Evolutionary conservation across 805 yeast genomes (phyloP).

Genomic region (Candida berthetii): DNA sequence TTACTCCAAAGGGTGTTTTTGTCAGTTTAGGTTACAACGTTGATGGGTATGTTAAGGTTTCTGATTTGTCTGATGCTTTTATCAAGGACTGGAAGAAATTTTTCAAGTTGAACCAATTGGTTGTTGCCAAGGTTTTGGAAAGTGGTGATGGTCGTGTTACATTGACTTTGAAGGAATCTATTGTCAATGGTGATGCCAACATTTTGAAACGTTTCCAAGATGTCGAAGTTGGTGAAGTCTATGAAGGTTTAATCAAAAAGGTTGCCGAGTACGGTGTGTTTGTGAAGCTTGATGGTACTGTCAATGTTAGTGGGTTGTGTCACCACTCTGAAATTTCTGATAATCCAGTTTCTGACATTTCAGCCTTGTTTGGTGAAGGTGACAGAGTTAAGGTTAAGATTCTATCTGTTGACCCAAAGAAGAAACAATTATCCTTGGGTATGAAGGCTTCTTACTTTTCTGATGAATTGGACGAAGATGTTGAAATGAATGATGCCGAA

Average conservation of each 20-base stretch:
- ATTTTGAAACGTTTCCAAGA: constrained; percentile 59
- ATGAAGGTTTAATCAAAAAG: constrained; percentile 71
- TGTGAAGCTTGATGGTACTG: constrained; percentile 70
- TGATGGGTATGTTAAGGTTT: constrained; percentile 73
- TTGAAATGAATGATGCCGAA: constrained; percentile 13
- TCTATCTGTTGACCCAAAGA: constrained; percentile 51
- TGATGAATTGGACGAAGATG: constrained; percentile 26
- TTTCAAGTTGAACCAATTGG: constrained; percentile 64
- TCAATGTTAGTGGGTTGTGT: constrained; percentile 77
- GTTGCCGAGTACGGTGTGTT: constrained; percentile 91
- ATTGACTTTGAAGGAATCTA: constrained; percentile 76
- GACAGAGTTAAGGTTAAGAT: constrained; percentile 87
- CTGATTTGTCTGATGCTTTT: constrained; percentile 76
- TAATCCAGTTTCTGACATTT: constrained; percentile 48
- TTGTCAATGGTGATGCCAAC: constrained; percentile 63
- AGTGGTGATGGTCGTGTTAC: constrained; percentile 61
- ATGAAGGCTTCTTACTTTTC: constrained; percentile 90
- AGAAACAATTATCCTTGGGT: constrained; percentile 79
- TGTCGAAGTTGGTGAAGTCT: constrained; percentile 60
- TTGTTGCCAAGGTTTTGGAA: constrained; percentile 65
- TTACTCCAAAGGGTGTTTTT: constrained; percentile 72
- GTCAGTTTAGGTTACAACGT: constrained; percentile 67
- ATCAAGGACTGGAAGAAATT: constrained; percentile 85
- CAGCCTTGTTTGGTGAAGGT: constrained; percentile 75
- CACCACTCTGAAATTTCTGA: constrained; percentile 84